Conservation (phyloP, 1,139 yeast genomes). For the Lodderomyces pseudojiufengensis region DNA sequence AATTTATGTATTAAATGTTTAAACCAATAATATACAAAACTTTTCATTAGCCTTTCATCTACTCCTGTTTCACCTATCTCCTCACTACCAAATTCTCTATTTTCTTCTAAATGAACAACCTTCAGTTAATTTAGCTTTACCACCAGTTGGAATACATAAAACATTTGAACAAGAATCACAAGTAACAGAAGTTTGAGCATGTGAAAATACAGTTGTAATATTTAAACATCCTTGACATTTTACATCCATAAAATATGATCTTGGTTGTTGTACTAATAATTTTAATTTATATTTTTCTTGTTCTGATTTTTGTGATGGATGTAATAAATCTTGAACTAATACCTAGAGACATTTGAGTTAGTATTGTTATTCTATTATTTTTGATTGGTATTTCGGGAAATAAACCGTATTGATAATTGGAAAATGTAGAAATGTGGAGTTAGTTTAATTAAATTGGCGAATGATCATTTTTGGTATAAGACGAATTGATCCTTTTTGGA, state of each 20-base stretch:
- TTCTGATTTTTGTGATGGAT: constrained; percentile 97
- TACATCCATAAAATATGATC: constrained; percentile 99
- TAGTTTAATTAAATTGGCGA: no score
- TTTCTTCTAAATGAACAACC: constrained; percentile 99
- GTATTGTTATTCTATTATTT: neutral
- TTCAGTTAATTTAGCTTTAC: constrained; percentile 99
- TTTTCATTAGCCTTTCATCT: neutral
- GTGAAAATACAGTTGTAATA: constrained; percentile 99
- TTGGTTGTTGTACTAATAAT: constrained; percentile 95
- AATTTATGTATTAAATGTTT: no score
- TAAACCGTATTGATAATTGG: no score
- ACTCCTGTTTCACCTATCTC: neutral
- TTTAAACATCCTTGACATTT: constrained; percentile 99
- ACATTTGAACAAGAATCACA: constrained; percentile 99
- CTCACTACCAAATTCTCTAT: constrained; percentile 42
- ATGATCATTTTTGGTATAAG: no score
- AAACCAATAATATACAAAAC: neutral
- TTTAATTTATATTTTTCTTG: constrained; percentile 96
- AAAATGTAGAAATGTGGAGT: no score
- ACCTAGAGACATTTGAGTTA: constrained; percentile 39
- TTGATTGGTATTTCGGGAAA: no score
- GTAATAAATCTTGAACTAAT: constrained; percentile 95
- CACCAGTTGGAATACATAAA: constrained; percentile 99
- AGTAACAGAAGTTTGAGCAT: constrained; percentile 99
- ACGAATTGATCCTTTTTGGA: no score